Evolutionary conservation across 257 asterid genomes (phyloP), one percentile per base, ranked within the genome.

Genomic region (Striga asiatica): DNA sequence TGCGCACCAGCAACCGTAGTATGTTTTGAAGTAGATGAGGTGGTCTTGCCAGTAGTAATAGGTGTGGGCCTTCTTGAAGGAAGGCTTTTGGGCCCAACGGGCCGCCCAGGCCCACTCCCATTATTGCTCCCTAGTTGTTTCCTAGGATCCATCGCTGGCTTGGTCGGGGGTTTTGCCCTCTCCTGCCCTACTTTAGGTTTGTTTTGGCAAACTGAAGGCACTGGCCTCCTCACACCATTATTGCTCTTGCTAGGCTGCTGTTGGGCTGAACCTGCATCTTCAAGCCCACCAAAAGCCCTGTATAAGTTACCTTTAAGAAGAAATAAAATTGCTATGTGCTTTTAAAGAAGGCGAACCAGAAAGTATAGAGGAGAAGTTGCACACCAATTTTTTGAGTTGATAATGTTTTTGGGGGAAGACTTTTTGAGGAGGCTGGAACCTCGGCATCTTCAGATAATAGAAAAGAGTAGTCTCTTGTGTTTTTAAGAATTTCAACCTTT

Each of bases 401-500:
- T 20, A 71, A 49, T 58, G 67, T 81, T 73, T 64, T 78, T 3
- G 74, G 63, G 11, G 72, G 82, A 35, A 41, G 23, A 22, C 67
- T 76, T 65, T 76, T 87, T 2, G 69, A 29, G 3, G 85, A 67
- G 65, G 65, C 75, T 6, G 93, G 93, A 71, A 80, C 49, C 51
- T 86, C 94, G 18, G 83, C 78, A 69, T 92, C 97, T 54, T 84
- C 94, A 41, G 93, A 81, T 65, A 80, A 54, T 43, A 92, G 73
- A 72, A 92, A 92, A 11, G 99, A 88, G 61, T 92, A 92, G 65
- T 92, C 99, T 70, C 99, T 79, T 9, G 95, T 76, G 61, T 74
- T 81, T 61, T 80, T 88, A 13, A 88, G 72, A 63, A 82, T 76
- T 74, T 92, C 91, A 0, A 72, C 89, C 54, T 84, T 92, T 42